A percentile compares a stretch with the other conserved stretches of the same genome.
phyloP scores from a whole-genome alignment of 2,329 filamentous ascomycete species.

The Pseudopyrenochaeta lycopersici region DNA sequence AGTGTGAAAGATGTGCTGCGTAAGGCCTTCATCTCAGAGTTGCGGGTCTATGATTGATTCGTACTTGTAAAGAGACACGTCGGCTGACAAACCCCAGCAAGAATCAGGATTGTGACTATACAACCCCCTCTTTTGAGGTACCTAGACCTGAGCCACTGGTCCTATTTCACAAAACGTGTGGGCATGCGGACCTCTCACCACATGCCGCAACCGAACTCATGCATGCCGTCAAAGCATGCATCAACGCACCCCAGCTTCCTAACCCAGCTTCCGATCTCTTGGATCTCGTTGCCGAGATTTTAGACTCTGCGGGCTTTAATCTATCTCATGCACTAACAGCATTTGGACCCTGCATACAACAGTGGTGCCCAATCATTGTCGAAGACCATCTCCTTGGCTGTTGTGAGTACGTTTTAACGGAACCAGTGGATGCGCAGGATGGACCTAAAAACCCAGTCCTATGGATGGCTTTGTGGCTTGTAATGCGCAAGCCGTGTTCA shows the following conservation, averaged over 20 bases:
- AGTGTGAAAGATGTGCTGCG: constrained; percentile 16
- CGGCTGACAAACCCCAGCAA: constrained; percentile 9
- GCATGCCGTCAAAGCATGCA: constrained; percentile 4
- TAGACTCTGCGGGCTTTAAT: constrained; percentile 9
- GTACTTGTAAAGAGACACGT: too few relatives aligned
- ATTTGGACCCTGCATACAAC: constrained; percentile 20
- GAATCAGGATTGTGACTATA: constrained; percentile 18
- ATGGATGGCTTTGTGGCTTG: constrained; percentile 13
- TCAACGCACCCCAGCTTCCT: constrained; percentile 2
- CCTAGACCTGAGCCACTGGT: constrained; percentile 4
- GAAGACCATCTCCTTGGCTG: constrained; percentile 11
- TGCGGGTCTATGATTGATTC: not conserved
- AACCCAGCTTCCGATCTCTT: constrained; percentile 1
- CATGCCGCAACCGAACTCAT: constrained; percentile 13
- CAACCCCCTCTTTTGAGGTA: not conserved
- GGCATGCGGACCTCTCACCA: constrained; percentile 13
- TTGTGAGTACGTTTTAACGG: not conserved
- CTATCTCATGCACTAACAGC: constrained; percentile 8
- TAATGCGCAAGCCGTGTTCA: constrained; percentile 7
- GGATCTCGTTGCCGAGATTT: constrained; percentile 7
- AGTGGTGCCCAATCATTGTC: constrained; percentile 22
- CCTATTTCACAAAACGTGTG: constrained; percentile 2
- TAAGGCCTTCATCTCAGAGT: not conserved
- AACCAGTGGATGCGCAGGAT: not conserved
- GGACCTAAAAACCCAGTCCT: constrained; percentile 9